Conservation (phyloP, 164 flowering plant genomes). For the Aristolochia californica region DNA sequence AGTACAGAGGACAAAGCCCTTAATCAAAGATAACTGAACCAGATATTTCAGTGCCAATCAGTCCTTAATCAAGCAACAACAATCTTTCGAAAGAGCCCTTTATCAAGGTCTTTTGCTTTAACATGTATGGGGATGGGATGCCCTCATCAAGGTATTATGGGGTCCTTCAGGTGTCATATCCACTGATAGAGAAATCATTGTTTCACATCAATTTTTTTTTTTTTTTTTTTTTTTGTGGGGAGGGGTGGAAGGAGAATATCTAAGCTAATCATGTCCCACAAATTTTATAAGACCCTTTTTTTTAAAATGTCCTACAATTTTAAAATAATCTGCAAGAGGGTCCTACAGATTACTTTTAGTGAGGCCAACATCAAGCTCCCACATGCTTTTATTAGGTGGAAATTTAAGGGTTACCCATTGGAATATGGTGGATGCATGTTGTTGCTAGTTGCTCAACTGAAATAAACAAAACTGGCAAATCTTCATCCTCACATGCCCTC, state of each 20-base stretch:
- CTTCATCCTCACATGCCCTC: conserved; percentile 12
- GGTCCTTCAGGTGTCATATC: conserved; percentile 2
- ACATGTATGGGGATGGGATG: background rate
- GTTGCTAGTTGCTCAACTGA: conserved; percentile 4
- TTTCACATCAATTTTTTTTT: background rate
- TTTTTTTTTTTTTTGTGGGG: background rate
- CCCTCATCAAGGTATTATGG: background rate
- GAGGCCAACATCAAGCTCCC: conserved; percentile 7
- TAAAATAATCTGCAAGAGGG: background rate
- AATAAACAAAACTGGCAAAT: conserved; percentile 4
- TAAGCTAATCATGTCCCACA: conserved; percentile 3
- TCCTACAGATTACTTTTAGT: conserved; percentile 3
- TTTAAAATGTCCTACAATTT: too few relatives aligned
- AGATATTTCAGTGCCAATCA: too few relatives aligned
- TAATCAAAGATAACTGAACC: too few relatives aligned
- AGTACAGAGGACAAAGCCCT: too few relatives aligned
- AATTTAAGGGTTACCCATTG: conserved; percentile 4
- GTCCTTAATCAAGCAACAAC: too few relatives aligned
- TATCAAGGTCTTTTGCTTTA: too few relatives aligned
- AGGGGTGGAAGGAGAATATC: background rate
- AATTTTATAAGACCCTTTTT: background rate
- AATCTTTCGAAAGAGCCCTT: too few relatives aligned
- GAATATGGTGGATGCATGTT: conserved; percentile 8
- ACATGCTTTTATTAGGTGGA: conserved; percentile 14
- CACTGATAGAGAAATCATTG: conserved; percentile 1